Conservation (phyloP, 441 rosid species). For the Syzygium malaccense region DNA sequence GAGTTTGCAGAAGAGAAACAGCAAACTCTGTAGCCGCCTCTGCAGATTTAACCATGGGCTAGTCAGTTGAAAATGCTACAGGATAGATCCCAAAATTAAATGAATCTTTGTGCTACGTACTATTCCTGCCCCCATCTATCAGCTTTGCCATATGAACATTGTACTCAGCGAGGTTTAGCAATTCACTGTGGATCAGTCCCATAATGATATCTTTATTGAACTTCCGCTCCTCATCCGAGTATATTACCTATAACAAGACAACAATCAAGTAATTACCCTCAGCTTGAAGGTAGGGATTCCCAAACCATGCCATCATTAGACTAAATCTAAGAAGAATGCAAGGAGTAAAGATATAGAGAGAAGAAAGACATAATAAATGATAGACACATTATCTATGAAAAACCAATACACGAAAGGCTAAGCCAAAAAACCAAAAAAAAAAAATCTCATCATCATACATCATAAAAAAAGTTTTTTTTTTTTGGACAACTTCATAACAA, state of each 20-base stretch:
- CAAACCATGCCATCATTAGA: background rate
- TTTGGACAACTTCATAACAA: background rate
- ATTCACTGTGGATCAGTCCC: constrained; percentile 77
- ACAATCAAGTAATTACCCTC: background rate
- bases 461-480: background rate
- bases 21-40: constrained; percentile 93
- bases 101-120: constrained; percentile 34
- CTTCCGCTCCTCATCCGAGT: constrained; percentile 92
- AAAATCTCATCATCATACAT: background rate
- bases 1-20: constrained; percentile 76
- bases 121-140: constrained; percentile 94
- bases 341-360: background rate
- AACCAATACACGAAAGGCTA: background rate
- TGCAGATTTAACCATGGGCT: constrained; percentile 28
- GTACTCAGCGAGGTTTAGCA: constrained; percentile 94
- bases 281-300: background rate
- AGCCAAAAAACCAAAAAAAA: background rate
- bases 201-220: constrained; percentile 86
- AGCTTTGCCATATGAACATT: constrained; percentile 93
- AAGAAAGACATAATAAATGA: background rate
- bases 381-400: background rate
- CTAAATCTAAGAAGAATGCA: background rate
- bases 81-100: background rate
- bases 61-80: constrained; percentile 14
- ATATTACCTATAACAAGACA: constrained; percentile 58